Evolutionary conservation across 768 basidiomycete genomes (phyloP).

Genomic region (Kwoniella pini): DNA sequence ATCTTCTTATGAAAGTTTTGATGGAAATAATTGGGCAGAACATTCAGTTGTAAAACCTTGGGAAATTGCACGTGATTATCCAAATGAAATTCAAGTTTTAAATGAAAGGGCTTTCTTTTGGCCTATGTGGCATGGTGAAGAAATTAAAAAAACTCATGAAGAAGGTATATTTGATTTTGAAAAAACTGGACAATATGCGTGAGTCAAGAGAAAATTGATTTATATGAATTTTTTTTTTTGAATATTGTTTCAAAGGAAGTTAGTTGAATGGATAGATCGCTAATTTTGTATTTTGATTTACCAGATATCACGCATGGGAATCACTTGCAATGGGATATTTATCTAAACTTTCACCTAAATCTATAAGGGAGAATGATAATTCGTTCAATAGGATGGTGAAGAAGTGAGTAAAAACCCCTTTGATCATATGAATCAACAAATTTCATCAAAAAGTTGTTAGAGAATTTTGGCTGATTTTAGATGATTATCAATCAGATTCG

Average conservation of each 20-base stretch:
- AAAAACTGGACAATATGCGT: conserved; percentile 50
- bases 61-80: conserved; percentile 51
- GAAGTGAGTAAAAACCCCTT: conserved; percentile 36
- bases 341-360: conserved; percentile 40
- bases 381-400: conserved; percentile 52
- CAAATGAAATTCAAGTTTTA: conserved; percentile 52
- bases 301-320: conserved; percentile 56
- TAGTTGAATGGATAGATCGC: too few species aligned
- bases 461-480: neutral
- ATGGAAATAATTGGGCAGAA: conserved; percentile 45
- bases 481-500: conserved; percentile 29
- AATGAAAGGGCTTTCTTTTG: conserved; percentile 54
- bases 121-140: conserved; percentile 55
- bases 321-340: conserved; percentile 54
- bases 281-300: too few species aligned
- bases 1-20: conserved; percentile 49
- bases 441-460: neutral
- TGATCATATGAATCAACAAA: neutral
- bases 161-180: conserved; percentile 44
- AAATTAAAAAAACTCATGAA: conserved; percentile 49
- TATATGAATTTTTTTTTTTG: too few species aligned
- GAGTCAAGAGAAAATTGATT: conserved; percentile 11
- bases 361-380: conserved; percentile 42
- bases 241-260: too few species aligned
- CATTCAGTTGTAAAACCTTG: conserved; percentile 53